Conservation (phyloP, 306 rosid species). For the Citrullus amarus region DNA sequence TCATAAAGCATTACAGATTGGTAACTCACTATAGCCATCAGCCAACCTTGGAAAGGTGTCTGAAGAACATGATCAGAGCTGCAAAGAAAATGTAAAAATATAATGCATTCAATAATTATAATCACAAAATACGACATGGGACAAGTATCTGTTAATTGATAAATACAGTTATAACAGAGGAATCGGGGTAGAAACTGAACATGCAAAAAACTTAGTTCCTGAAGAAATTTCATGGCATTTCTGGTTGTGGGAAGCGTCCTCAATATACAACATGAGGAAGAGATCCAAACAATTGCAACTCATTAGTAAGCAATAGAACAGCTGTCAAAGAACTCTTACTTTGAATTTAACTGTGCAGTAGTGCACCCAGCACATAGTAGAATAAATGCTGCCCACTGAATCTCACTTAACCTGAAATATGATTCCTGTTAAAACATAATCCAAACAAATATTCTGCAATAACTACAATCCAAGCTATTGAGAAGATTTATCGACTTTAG, state of each 20-base stretch:
- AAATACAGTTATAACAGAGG: neutral
- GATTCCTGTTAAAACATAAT: slow-evolving; percentile 14
- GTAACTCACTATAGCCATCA: slow-evolving; percentile 91
- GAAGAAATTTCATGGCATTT: neutral
- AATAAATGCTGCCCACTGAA: slow-evolving; percentile 97
- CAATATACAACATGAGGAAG: neutral
- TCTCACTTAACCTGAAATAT: slow-evolving; percentile 74
- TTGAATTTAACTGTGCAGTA: slow-evolving; percentile 79
- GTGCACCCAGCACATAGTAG: slow-evolving; percentile 90
- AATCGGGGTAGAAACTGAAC: neutral
- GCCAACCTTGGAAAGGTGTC: slow-evolving; percentile 91
- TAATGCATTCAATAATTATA: neutral
- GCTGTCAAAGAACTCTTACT: slow-evolving; percentile 32
- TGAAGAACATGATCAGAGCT: slow-evolving; percentile 91
- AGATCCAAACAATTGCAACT: neutral
- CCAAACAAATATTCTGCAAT: neutral
- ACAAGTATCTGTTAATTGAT: neutral
- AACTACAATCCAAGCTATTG: neutral
- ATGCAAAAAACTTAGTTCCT: neutral
- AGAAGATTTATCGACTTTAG: neutral
- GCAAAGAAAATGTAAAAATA: slow-evolving; percentile 16
- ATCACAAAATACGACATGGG: neutral
- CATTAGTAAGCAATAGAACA: neutral
- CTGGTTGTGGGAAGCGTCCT: neutral
- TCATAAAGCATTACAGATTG: slow-evolving; percentile 5